Base-by-base conservation (phyloP, 768 basidiomycete species). In the Hypsizygus marmoreus region DNA sequence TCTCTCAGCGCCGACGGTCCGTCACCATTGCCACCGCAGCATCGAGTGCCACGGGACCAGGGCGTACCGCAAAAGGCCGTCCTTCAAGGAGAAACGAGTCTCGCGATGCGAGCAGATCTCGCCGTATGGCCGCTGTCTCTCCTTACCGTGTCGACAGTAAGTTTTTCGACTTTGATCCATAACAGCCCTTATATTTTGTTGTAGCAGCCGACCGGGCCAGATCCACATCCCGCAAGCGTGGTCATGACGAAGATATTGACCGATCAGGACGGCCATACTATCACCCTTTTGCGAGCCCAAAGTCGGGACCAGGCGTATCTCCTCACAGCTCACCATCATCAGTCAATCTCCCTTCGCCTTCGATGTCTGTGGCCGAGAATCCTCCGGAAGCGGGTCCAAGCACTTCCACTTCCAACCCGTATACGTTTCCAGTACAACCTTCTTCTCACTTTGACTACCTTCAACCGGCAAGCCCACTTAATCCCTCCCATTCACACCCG, bases 321-420 rank as follows among this genome's bases (percentile, higher is more conserved):
- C 74, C 82, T 6, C 86, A 88, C 55, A 85, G 88, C 59, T 91
- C 88, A 11, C 88, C 88, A 1, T 80, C 80, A 2, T 91, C 88
- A 10, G 79, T 73, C 11, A 83, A 84, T 62, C 66, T 85, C 20
- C 85, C 88, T 3, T 90, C 88, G 3, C 88, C 88, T 12, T 68
- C 81, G 5, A 80, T 78, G 61, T 69, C 81, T 17, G 69, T 68
- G 10, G 57, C 73, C 30, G 81, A 81, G 44, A 64, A 73, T 19
- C 62, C 72, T 2, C 70, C 72, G 47, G 82, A 87, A 50, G 68
- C 74, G 10, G 81, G 79, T 55, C 79, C 86, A n/a, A 75, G 70
- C 31, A 63, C 80, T 43, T 64, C 75, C 31, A 60, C 75, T 4
- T 67, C 73, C 23, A 61, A 70, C 22, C 67, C 75, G 14, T 78